These are phyloP conservation scores for Fraxinus sp. DNA, from an alignment of 305 asterid genomes.

Conservation along the genomic window DNA sequence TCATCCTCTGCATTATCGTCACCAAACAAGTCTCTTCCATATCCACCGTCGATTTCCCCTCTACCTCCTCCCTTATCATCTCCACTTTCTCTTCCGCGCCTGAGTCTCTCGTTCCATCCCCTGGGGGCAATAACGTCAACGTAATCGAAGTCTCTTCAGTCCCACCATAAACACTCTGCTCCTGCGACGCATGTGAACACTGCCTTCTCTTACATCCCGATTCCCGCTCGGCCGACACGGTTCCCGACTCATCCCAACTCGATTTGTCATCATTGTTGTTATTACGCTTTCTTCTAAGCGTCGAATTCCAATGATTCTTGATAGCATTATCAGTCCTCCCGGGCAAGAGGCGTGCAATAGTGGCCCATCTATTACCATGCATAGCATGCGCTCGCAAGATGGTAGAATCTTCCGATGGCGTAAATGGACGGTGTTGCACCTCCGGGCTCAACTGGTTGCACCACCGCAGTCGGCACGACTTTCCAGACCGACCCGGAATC, in stretches of 20 bases:
- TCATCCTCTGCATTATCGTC: constrained; percentile 51
- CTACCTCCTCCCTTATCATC: neutral
- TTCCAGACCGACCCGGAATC: constrained; percentile 64
- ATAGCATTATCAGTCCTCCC: constrained; percentile 70
- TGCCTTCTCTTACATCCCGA: constrained; percentile 42
- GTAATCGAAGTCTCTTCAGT: constrained; percentile 30
- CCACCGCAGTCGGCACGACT: constrained; percentile 74
- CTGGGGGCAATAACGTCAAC: constrained; percentile 48
- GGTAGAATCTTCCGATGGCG: constrained; percentile 49
- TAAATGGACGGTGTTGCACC: constrained; percentile 62
- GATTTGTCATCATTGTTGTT: neutral
- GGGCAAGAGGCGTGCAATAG: constrained; percentile 55
- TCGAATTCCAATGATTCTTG: constrained; percentile 66
- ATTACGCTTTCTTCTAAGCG: constrained; percentile 37
- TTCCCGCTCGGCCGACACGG: constrained; percentile 29
- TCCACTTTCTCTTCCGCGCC: constrained; percentile 12
- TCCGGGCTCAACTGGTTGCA: constrained; percentile 69
- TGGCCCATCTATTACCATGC: constrained; percentile 66
- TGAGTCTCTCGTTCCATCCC: constrained; percentile 19
- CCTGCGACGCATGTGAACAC: constrained; percentile 43
- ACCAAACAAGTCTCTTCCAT: constrained; percentile 44
- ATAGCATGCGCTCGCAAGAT: constrained; percentile 46
- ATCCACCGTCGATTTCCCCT: constrained; percentile 30
- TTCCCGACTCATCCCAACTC: constrained; percentile 25
- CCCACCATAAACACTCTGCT: constrained; percentile 40